Conservation (phyloP, 257 asterid species). For the Jacaranda mimosifolia region DNA sequence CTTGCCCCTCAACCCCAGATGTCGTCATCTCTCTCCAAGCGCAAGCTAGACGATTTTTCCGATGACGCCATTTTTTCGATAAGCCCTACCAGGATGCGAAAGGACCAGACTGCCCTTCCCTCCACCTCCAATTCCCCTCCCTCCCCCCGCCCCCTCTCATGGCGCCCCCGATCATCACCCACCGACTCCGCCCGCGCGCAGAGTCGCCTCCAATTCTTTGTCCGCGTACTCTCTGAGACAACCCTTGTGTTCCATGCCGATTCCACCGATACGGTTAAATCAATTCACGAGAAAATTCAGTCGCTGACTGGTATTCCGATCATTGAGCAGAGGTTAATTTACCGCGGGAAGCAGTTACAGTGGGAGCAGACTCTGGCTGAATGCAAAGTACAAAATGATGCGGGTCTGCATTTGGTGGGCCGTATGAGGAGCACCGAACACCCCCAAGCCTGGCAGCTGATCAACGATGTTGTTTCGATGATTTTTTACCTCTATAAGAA, state of each 20-base stretch:
- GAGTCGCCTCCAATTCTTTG: conserved; percentile 75
- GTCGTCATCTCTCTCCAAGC: conserved; percentile 67
- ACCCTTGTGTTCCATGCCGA: conserved; percentile 71
- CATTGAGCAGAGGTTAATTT: conserved; percentile 73
- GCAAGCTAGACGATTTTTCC: conserved; percentile 75
- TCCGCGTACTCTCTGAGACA: conserved; percentile 68
- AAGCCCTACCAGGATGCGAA: conserved; percentile 63
- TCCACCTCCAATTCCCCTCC: conserved; percentile 44
- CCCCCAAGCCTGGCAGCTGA: conserved; percentile 83
- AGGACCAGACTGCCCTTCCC: conserved; percentile 60
- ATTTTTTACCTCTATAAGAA: conserved; percentile 54
- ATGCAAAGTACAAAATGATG: conserved; percentile 67
- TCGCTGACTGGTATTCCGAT: conserved; percentile 65
- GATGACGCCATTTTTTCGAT: conserved; percentile 43
- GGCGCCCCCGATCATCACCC: conserved; percentile 43
- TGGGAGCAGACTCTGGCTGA: conserved; percentile 69
- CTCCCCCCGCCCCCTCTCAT: conserved; percentile 33
- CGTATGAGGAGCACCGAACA: conserved; percentile 84
- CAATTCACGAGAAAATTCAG: conserved; percentile 65
- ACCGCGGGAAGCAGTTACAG: conserved; percentile 82
- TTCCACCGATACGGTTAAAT: conserved; percentile 58
- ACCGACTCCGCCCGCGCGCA: conserved; percentile 37
- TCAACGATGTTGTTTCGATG: conserved; percentile 60
- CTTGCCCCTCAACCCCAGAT: conserved; percentile 37
- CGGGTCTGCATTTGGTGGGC: conserved; percentile 67